phyloP scores from a whole-genome alignment of 1,284 basidiomycete species.

The Volvariella volvacea region DNA sequence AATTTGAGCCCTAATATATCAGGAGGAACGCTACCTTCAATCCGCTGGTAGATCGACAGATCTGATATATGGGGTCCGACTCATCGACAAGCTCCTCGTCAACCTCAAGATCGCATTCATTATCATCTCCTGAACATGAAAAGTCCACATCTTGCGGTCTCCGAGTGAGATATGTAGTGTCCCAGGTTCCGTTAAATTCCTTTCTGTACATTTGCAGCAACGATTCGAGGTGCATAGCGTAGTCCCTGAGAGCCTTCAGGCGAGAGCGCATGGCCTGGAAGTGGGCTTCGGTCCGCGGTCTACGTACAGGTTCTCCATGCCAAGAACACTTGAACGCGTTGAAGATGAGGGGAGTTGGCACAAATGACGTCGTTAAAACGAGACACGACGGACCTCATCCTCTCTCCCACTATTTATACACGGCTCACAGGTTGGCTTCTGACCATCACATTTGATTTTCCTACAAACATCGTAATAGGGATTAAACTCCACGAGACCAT shows the following conservation, averaged over 20 bases:
- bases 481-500: no score
- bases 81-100: neutral
- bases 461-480: neutral
- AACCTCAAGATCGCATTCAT: neutral
- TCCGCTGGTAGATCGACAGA: neutral
- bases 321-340: neutral
- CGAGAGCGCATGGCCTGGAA: neutral
- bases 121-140: neutral
- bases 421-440: neutral
- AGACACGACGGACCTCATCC: neutral
- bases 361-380: neutral
- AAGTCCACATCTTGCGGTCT: slow-evolving; percentile 2
- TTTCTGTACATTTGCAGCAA: neutral
- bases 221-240: neutral
- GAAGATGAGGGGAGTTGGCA: neutral
- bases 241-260: neutral
- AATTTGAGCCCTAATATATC: neutral
- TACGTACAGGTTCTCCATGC: neutral
- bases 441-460: neutral
- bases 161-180: neutral
- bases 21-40: neutral
- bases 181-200: neutral
- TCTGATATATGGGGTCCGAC: neutral
- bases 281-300: neutral
- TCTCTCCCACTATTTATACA: neutral